These are phyloP conservation scores for Zygosaccharomyces pseudobailii DNA, from an alignment of 1,139 yeast genomes.

Conservation along the genomic window DNA sequence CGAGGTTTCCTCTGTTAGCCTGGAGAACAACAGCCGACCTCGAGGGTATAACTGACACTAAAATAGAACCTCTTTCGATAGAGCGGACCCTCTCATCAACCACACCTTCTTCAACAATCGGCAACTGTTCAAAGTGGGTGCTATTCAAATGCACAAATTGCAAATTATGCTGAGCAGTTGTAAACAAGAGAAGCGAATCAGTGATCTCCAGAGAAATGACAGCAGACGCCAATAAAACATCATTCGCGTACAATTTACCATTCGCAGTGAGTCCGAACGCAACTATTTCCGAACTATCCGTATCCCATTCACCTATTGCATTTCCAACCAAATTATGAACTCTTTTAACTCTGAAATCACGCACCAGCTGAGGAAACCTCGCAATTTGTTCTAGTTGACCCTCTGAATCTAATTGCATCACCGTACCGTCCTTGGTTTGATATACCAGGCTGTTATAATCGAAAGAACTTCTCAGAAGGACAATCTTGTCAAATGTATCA, in stretches of 20 bases:
- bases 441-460: conserved; percentile 51
- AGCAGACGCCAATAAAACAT: conserved; percentile 59
- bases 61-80: conserved; percentile 83
- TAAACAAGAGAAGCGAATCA: conserved; percentile 68
- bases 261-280: conserved; percentile 69
- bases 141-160: conserved; percentile 71
- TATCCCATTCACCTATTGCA: conserved; percentile 32
- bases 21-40: conserved; percentile 80
- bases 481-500: conserved; percentile 47
- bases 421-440: conserved; percentile 61
- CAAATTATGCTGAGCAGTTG: conserved; percentile 82
- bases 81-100: conserved; percentile 80
- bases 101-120: conserved; percentile 35
- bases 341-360: conserved; percentile 51
- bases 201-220: conserved; percentile 80
- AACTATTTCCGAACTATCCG: conserved; percentile 34
- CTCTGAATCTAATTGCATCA: conserved; percentile 40
- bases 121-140: conserved; percentile 37
- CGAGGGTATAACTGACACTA: conserved; percentile 79
- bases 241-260: conserved; percentile 71
- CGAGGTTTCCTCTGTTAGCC: conserved; percentile 95
- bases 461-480: conserved; percentile 52
- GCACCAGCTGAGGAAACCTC: conserved; percentile 66
- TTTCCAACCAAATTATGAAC: conserved; percentile 26
- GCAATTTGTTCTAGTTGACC: conserved; percentile 38